phyloP scores from a whole-genome alignment of 768 basidiomycete genomes.

The Psilocybe subaeruginosa region DNA sequence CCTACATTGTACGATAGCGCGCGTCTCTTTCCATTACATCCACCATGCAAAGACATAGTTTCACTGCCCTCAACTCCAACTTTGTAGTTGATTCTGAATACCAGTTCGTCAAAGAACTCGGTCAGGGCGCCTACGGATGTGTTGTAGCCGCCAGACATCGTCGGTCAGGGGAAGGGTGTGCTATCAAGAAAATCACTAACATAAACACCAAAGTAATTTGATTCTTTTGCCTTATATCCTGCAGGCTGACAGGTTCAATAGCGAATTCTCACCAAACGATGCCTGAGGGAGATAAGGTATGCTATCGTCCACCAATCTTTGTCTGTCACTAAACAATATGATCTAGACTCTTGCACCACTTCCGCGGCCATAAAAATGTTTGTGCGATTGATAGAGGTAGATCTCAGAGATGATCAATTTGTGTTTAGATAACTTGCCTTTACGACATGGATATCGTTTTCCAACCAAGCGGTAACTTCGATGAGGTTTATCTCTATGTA shows the following conservation, averaged over 20 bases:
- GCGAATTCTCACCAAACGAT: slow-evolving; percentile 96
- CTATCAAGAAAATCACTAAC: slow-evolving; percentile 96
- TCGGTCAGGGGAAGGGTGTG: slow-evolving; percentile 84
- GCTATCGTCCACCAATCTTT: slow-evolving; percentile 23
- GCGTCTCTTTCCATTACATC: slow-evolving; percentile 17
- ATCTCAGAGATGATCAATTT: slow-evolving; percentile 22
- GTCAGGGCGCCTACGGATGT: slow-evolving; percentile 94
- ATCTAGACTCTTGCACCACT: slow-evolving; percentile 88
- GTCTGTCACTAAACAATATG: slow-evolving; percentile 12
- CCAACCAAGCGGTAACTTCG: slow-evolving; percentile 88
- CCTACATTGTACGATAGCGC: slow-evolving; percentile 3
- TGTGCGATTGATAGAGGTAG: slow-evolving; percentile 24
- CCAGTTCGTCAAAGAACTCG: slow-evolving; percentile 95
- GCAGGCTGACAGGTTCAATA: slow-evolving; percentile 31
- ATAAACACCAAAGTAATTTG: slow-evolving; percentile 81
- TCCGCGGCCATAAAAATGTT: slow-evolving; percentile 99
- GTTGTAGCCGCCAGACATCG: slow-evolving; percentile 87
- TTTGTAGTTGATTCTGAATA: slow-evolving; percentile 91
- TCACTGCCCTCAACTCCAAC: slow-evolving; percentile 82
- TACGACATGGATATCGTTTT: slow-evolving; percentile 99
- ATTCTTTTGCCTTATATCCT: background rate
- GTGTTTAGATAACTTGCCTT: slow-evolving; percentile 83
- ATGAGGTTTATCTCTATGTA: slow-evolving; percentile 94
- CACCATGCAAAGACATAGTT: slow-evolving; percentile 73
- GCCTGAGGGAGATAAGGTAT: slow-evolving; percentile 91